These are phyloP conservation scores for Juglanconis sp. DNA, from an alignment of 2,329 filamentous ascomycete genomes.

Conservation along the genomic window DNA sequence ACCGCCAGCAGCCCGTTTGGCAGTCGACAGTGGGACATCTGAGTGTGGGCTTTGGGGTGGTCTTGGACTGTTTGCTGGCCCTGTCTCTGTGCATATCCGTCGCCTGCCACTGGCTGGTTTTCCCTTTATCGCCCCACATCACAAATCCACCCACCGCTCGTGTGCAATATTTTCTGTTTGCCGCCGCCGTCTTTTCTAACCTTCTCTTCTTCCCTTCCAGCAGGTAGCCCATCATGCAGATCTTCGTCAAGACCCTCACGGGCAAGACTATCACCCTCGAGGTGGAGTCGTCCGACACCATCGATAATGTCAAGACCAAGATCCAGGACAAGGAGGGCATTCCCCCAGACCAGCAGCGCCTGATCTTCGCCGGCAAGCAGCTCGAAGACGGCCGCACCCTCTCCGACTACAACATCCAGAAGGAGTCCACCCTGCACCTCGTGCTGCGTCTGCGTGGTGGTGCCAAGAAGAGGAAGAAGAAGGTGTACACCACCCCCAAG, in stretches of 20 bases:
- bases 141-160: constrained; percentile 17
- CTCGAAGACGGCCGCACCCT: constrained; percentile 99
- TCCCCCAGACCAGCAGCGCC: constrained; percentile 96
- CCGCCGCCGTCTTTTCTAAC: constrained; percentile 17
- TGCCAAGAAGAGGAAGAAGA: constrained; percentile 99
- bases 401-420: constrained; percentile 99
- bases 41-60: neutral
- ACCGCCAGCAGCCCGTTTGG: neutral
- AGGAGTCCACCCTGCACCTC: constrained; percentile 98
- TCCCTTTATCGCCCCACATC: constrained; percentile 17
- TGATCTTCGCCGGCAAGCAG: constrained; percentile 99
- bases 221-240: constrained; percentile 65
- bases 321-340: constrained; percentile 99
- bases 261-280: constrained; percentile 99
- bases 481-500: constrained; percentile 99
- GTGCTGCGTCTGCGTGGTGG: constrained; percentile 98
- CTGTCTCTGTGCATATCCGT: neutral
- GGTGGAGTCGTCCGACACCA: constrained; percentile 99
- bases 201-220: constrained; percentile 34
- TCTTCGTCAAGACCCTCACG: constrained; percentile 85
- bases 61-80: neutral
- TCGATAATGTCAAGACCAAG: constrained; percentile 99
- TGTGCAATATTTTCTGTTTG: constrained; percentile 12
- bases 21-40: neutral
- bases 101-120: neutral